Conservation (phyloP, 139 green algal species). For the Picochlorum sp. region DNA sequence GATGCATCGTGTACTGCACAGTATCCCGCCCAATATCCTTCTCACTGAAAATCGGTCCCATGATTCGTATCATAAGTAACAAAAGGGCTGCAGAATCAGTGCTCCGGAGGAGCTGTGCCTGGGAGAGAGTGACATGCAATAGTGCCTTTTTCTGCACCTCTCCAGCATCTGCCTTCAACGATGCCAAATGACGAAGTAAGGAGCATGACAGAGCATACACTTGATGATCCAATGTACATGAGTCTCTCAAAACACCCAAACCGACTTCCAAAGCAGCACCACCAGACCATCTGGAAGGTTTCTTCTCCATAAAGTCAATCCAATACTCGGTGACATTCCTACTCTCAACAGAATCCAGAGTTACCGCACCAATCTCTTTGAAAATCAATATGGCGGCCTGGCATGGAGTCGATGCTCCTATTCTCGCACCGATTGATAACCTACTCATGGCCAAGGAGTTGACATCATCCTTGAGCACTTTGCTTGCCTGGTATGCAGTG, state of each 20-base stretch:
- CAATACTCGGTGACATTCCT: conserved; percentile 31
- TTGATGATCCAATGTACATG: conserved; percentile 38
- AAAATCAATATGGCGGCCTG: conserved; percentile 28
- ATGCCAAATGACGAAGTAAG: neutral
- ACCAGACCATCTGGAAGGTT: conserved; percentile 16
- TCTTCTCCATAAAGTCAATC: conserved; percentile 27
- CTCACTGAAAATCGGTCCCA: too few relatives aligned
- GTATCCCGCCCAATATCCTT: conserved; percentile 3
- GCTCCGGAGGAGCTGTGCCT: too few relatives aligned
- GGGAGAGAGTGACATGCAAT: too few relatives aligned
- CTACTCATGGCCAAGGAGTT: neutral
- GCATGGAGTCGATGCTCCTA: conserved; percentile 14
- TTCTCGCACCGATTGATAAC: conserved; percentile 16
- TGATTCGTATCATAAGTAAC: too few relatives aligned
- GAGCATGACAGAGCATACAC: conserved; percentile 26
- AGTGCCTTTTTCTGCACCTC: too few relatives aligned
- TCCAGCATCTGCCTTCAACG: too few relatives aligned
- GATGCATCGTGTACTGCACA: conserved; percentile 12
- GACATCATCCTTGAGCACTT: neutral
- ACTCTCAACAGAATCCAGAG: conserved; percentile 30
- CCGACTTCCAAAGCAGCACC: conserved; percentile 6
- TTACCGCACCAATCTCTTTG: conserved; percentile 27
- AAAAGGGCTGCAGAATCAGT: too few relatives aligned
- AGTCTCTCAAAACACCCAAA: conserved; percentile 16
- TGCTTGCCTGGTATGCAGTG: conserved; percentile 5